Conservation (phyloP, 805 yeast species). For the Kazachstania kunashirensis region DNA sequence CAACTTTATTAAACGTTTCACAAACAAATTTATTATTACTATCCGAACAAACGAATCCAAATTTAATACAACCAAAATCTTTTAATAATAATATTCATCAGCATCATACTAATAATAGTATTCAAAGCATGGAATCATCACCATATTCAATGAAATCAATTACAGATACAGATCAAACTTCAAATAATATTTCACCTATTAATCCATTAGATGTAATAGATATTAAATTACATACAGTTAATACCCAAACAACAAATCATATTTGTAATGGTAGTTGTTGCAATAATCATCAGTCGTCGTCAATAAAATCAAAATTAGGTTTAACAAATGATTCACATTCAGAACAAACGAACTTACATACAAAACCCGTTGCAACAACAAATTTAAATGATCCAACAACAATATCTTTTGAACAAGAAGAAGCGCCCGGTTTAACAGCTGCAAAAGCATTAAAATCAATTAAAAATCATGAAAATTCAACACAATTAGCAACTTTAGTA, state of each 20-base stretch:
- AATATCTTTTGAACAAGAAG: conserved; percentile 50
- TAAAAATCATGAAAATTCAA: conserved; percentile 38
- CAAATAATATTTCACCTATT: conserved; percentile 1
- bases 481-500: conserved; percentile 46
- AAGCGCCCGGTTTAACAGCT: conserved; percentile 73
- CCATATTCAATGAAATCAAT: conserved; percentile 2
- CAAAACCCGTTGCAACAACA: conserved; percentile 22
- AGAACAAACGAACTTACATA: conserved; percentile 18
- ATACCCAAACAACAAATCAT: background rate
- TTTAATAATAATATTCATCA: too few relatives aligned
- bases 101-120: background rate
- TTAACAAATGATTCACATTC: too few relatives aligned
- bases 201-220: background rate
- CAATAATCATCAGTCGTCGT: background rate
- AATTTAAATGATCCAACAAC: conserved; percentile 24
- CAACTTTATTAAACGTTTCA: conserved; percentile 1
- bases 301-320: background rate
- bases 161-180: conserved; percentile 1
- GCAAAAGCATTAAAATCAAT: conserved; percentile 52
- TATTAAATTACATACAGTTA: background rate
- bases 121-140: background rate
- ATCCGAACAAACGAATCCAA: conserved; percentile 1
- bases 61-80: too few relatives aligned
- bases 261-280: conserved; percentile 4
- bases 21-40: conserved; percentile 4